Evolutionary conservation across 345 rosid genomes (phyloP), one percentile per base, ranked within the genome.

Genomic region (Hirschfeldia incana): DNA sequence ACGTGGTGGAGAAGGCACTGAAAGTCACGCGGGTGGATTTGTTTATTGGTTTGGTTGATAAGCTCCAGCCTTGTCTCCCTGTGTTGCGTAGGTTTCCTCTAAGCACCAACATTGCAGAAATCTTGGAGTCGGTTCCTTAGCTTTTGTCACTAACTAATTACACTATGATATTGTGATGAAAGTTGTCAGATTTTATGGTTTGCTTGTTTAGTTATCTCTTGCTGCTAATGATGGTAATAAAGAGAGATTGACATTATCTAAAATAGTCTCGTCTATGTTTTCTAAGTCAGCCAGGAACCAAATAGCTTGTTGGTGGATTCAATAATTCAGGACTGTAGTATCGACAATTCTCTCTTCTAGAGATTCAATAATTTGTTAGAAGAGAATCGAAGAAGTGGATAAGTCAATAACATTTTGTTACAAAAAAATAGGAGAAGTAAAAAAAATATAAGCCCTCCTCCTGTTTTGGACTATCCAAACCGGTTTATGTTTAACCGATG

Each of bases 351-450:
- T 33, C 36, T 33, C 6, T 1, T 33, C 36, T 33, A 33, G 36
- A 33, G 37, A 34, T 34, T 34, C 37, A 34, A 1, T 34, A 34
- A 34, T 34, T 6, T 6, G 37, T 34, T 34, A 33, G 37, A 33
- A 82, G 72, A 58, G 39, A 58, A 61, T 64, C 77, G 82, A 79
- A 76, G 36, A 33, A 33, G 36, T 4, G 36, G 36, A 33, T 33
- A 33, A 33, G 36, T 33, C 36, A 5, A 34, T 34, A 34, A 29
- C 3, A 34, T 21, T 21, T 21, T 21, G 21, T 21, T 21, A 21
- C 21, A 21, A 21, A 21, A 21, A 21, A 21, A 21, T 21, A 21
- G 36, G 36, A 33, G 4, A 33, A 33, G 36, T 33, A 6, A 5
- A 34, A 5, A 34, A 29, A 0, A 34, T 34, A 34, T 5, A 34